These are phyloP conservation scores for Sarocladium kiliense DNA, from an alignment of 2,329 filamentous ascomycete genomes.

Conservation along the genomic window DNA sequence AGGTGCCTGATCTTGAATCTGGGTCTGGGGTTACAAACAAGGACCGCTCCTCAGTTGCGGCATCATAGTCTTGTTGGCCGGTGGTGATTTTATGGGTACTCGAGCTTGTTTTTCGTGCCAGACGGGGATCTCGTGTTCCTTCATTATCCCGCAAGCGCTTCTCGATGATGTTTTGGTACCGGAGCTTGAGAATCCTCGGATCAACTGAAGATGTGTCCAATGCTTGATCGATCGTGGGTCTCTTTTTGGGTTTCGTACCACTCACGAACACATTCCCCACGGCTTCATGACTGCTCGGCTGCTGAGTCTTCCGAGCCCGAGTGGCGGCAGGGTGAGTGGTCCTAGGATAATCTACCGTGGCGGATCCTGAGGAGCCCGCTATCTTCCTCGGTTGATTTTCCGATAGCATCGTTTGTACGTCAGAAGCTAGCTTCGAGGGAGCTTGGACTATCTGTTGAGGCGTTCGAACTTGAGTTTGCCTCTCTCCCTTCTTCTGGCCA, in stretches of 20 bases:
- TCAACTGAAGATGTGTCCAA: conserved; percentile 22
- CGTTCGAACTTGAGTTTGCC: no score
- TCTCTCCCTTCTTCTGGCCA: no score
- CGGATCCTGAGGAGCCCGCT: no score
- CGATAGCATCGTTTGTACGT: no score
- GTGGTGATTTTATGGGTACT: neutral
- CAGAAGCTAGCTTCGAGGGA: no score
- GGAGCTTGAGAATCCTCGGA: conserved; percentile 33
- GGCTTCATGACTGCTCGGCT: neutral
- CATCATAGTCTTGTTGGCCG: neutral
- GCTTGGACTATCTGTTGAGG: no score
- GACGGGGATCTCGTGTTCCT: conserved; percentile 9
- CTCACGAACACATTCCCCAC: conserved; percentile 39
- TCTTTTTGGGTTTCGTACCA: conserved; percentile 32
- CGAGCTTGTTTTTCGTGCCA: neutral
- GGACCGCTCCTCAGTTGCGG: neutral
- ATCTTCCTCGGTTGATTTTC: no score
- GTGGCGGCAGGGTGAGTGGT: no score
- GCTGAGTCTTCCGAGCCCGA: no score
- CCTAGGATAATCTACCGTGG: no score
- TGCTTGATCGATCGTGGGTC: conserved; percentile 29
- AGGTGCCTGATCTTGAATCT: neutral
- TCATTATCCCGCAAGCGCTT: conserved; percentile 31
- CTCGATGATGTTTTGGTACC: conserved; percentile 33
- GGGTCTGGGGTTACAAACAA: neutral